These are phyloP conservation scores for Prunus campanulata DNA, from an alignment of 306 rosid species.

Conservation along the genomic window DNA sequence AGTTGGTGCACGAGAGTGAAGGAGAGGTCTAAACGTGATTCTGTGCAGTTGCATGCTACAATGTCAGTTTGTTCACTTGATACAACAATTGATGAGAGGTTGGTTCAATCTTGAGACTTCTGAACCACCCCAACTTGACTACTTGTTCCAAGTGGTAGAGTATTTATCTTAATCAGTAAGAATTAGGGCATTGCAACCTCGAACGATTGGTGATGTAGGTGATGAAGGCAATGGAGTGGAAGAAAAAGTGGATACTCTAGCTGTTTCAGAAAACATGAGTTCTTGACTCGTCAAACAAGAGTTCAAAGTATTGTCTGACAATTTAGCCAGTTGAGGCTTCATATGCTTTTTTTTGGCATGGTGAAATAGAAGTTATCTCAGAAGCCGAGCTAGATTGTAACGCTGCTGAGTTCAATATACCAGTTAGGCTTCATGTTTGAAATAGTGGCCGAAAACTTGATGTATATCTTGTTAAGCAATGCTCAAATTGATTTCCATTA, in stretches of 20 bases:
- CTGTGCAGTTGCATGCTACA: constrained; percentile 48
- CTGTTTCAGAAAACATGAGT: constrained; percentile 61
- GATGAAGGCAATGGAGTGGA: constrained; percentile 29
- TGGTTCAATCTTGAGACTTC: constrained; percentile 19
- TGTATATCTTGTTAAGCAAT: neutral
- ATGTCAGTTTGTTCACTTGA: constrained; percentile 84
- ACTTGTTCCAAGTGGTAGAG: constrained; percentile 35
- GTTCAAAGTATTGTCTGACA: too few species aligned
- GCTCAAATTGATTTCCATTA: neutral
- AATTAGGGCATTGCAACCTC: constrained; percentile 19
- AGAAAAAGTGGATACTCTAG: constrained; percentile 51
- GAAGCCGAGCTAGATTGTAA: neutral
- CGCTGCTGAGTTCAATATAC: neutral
- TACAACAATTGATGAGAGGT: constrained; percentile 58
- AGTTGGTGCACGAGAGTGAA: constrained; percentile 97
- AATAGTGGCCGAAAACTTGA: neutral
- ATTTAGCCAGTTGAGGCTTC: neutral
- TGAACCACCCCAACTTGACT: constrained; percentile 16
- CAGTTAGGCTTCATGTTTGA: neutral
- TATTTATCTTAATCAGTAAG: constrained; percentile 40
- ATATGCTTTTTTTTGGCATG: neutral
- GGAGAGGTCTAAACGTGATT: constrained; percentile 72
- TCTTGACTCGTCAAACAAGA: neutral
- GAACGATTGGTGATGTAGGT: constrained; percentile 27
- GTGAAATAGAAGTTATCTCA: constrained; percentile 2